Conservation (phyloP, 2,329 filamentous ascomycete genomes). For the Coniochaeta ligniaria region DNA sequence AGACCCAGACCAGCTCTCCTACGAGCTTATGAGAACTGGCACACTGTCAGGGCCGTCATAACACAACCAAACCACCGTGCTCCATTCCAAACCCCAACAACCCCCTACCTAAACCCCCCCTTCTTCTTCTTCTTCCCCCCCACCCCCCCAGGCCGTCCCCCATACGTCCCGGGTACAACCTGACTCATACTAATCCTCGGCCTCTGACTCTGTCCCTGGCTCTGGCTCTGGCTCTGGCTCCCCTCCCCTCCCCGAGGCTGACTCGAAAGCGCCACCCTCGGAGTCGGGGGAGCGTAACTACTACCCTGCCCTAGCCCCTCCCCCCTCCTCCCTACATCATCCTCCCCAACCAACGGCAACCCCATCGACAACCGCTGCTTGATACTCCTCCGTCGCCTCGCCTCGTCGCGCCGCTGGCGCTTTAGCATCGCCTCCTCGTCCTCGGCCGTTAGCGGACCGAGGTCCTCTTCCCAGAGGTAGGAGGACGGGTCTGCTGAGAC, state of each 20-base stretch:
- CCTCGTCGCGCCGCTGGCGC: neutral
- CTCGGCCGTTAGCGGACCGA: neutral
- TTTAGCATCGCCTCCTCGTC: neutral
- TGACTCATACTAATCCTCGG: constrained; percentile 31
- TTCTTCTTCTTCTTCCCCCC: constrained; percentile 36
- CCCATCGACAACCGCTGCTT: neutral
- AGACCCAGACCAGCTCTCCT: no score
- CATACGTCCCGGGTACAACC: constrained; percentile 36
- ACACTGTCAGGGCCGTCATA: neutral
- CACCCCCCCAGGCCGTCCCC: constrained; percentile 28
- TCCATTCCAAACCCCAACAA: no score
- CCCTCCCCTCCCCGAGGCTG: neutral
- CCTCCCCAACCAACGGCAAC: neutral
- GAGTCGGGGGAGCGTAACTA: neutral
- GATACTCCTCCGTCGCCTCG: neutral
- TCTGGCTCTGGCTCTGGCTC: neutral
- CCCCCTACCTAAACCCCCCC: constrained; percentile 7
- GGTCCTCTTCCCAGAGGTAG: neutral
- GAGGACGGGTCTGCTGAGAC: neutral
- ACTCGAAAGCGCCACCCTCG: neutral
- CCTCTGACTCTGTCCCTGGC: neutral
- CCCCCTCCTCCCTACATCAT: no score
- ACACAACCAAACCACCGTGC: no score
- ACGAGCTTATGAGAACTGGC: no score
- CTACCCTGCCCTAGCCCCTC: no score